Evolutionary conservation across 306 rosid species (phyloP).

Genomic region (Psophocarpus tetragonolobus): DNA sequence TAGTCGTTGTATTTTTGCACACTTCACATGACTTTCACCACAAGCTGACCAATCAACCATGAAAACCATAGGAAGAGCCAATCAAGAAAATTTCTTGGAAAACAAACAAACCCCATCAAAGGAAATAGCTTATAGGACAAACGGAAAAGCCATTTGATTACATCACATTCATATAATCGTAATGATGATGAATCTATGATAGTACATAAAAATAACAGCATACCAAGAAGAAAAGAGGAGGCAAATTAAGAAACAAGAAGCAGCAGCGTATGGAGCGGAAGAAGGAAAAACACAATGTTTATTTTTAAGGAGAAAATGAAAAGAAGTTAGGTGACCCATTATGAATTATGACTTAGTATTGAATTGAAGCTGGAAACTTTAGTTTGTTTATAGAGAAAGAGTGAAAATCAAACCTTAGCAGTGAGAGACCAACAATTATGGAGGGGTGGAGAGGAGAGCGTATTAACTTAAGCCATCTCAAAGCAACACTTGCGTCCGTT

Average conservation of each 20-base stretch:
- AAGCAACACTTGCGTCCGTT: not conserved
- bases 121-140: not conserved
- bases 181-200: not conserved
- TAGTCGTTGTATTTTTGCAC: not conserved
- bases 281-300: not conserved
- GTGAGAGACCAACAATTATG: not conserved
- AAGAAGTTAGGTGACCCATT: not conserved
- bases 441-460: not conserved
- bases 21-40: constrained; percentile 20
- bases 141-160: not conserved
- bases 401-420: not conserved
- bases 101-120: constrained; percentile 26
- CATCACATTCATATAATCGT: not conserved
- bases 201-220: not conserved
- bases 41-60: not conserved
- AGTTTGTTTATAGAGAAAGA: not conserved
- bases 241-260: not conserved
- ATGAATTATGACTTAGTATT: not conserved
- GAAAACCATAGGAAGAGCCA: not conserved
- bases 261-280: not conserved
- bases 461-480: not conserved
- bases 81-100: constrained; percentile 22
- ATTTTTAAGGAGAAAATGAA: not conserved
- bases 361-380: not conserved
- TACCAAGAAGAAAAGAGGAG: not conserved